phyloP scores from a whole-genome alignment of 148 eudicot genomes.

The Heliamphora exappendiculata region DNA sequence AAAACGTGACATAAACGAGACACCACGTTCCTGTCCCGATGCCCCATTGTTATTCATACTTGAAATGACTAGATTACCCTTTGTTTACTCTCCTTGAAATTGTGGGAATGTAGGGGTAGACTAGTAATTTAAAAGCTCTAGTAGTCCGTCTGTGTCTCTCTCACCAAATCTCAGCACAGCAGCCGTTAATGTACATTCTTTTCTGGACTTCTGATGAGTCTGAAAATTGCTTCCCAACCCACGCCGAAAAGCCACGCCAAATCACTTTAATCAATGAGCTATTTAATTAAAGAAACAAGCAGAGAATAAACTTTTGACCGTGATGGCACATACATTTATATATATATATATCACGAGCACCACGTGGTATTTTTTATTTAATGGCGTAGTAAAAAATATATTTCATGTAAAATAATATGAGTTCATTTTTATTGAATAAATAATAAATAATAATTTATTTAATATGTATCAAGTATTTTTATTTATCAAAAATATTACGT shows the following conservation, averaged over 20 bases:
- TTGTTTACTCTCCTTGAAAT: not conserved
- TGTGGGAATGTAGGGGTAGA: constrained; percentile 30
- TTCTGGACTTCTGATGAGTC: not conserved
- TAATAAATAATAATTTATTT: too few species aligned
- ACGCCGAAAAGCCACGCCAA: constrained; percentile 41
- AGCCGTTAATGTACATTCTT: constrained; percentile 16
- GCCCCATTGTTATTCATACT: too few species aligned
- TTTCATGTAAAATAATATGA: too few species aligned
- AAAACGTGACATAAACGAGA: too few species aligned
- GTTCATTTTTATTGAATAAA: too few species aligned
- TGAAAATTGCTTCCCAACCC: constrained; percentile 4
- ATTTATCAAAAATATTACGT: too few species aligned
- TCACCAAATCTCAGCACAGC: constrained; percentile 15
- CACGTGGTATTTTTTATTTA: too few species aligned
- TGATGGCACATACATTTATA: not conserved
- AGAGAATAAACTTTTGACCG: constrained; percentile 11
- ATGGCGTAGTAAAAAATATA: too few species aligned
- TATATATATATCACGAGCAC: too few species aligned
- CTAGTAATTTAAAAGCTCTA: not conserved
- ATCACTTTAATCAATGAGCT: constrained; percentile 22
- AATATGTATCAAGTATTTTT: too few species aligned
- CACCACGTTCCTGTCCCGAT: too few species aligned
- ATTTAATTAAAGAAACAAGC: constrained; percentile 1
- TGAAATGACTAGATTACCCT: not conserved
- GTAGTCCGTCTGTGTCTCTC: constrained; percentile 1